Conservation (phyloP, 495 filamentous ascomycete species). For the Platismatia glauca region DNA sequence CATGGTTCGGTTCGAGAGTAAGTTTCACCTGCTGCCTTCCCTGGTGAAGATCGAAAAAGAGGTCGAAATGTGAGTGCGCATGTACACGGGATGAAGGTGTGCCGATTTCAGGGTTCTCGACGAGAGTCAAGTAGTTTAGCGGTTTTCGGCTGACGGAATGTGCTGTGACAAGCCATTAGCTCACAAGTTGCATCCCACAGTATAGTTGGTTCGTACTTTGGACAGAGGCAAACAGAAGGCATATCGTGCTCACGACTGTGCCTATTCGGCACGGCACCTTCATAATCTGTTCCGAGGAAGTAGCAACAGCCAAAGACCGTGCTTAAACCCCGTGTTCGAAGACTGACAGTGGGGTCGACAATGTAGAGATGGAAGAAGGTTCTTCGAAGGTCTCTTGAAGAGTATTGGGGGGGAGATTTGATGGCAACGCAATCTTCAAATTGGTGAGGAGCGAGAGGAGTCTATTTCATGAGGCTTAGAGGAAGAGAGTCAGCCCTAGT, state of each 20-base stretch:
- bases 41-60: constrained; percentile 67
- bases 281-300: constrained; percentile 13
- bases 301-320: constrained; percentile 6
- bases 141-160: constrained; percentile 52
- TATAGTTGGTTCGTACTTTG: constrained; percentile 16
- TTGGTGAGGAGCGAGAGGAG: not conserved
- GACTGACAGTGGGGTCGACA: not conserved
- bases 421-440: not conserved
- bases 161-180: constrained; percentile 15
- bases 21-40: constrained; percentile 64
- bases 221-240: constrained; percentile 19
- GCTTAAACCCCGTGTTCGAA: not conserved
- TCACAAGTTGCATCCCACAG: not conserved
- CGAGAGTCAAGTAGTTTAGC: constrained; percentile 58
- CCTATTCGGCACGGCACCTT: constrained; percentile 23
- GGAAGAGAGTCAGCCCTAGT: not conserved
- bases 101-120: constrained; percentile 68
- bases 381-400: no score
- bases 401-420: not conserved
- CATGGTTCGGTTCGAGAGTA: constrained; percentile 81
- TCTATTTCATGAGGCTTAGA: not conserved
- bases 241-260: constrained; percentile 11
- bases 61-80: constrained; percentile 68
- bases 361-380: not conserved
- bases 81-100: constrained; percentile 73